phyloP scores from a whole-genome alignment of 768 basidiomycete species.

The Panus rudis region DNA sequence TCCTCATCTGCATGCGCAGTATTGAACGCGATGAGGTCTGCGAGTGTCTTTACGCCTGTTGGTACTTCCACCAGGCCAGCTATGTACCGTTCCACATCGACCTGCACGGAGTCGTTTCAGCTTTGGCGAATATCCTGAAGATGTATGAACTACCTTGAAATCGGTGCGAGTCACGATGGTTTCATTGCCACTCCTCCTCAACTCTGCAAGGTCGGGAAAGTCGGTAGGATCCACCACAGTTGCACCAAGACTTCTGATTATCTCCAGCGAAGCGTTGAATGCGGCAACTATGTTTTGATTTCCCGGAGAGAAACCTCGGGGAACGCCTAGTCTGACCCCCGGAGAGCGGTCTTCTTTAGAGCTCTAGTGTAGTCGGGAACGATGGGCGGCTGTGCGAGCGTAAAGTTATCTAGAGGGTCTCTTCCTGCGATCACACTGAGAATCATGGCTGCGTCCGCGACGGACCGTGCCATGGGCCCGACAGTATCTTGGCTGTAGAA shows the following conservation, averaged over 20 bases:
- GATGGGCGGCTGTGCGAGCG: slow-evolving; percentile 34
- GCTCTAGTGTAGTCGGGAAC: slow-evolving; percentile 54
- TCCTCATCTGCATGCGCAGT: slow-evolving; percentile 45
- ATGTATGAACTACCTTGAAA: slow-evolving; percentile 40
- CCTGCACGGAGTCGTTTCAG: slow-evolving; percentile 26
- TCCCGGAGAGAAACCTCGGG: slow-evolving; percentile 25
- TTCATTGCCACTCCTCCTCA: slow-evolving; percentile 41
- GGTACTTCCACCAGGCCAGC: slow-evolving; percentile 43
- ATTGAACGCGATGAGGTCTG: slow-evolving; percentile 54
- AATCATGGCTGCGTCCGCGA: slow-evolving; percentile 26
- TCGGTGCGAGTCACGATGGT: slow-evolving; percentile 46
- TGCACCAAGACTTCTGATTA: slow-evolving; percentile 34
- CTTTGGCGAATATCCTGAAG: not conserved
- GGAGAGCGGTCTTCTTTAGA: slow-evolving; percentile 38
- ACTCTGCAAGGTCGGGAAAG: slow-evolving; percentile 45
- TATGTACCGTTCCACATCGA: slow-evolving; percentile 47
- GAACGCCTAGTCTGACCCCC: slow-evolving; percentile 40
- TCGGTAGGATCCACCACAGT: slow-evolving; percentile 58
- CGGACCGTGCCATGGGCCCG: slow-evolving; percentile 26
- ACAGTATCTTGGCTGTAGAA: slow-evolving; percentile 22
- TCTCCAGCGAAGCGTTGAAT: slow-evolving; percentile 33
- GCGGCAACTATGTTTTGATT: slow-evolving; percentile 23
- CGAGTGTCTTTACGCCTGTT: slow-evolving; percentile 46
- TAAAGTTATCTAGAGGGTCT: slow-evolving; percentile 36
- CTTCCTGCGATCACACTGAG: slow-evolving; percentile 33